Evolutionary conservation across 2,329 filamentous ascomycete species (phyloP).

Genomic region (Colletotrichum eleusines): DNA sequence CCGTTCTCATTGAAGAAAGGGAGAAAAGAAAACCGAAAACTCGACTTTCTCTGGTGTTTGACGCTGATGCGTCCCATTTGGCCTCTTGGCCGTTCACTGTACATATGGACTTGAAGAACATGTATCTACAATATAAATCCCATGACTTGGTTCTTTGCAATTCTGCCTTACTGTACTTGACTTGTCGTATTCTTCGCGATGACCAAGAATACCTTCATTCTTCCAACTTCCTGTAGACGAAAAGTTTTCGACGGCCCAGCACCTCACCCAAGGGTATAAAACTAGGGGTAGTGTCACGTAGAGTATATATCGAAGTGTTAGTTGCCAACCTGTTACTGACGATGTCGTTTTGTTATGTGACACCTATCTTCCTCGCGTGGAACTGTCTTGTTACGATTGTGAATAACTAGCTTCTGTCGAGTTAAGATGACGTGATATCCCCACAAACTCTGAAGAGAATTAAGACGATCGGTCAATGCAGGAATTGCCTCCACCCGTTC

Average conservation of each 20-base stretch:
- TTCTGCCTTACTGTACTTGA: background rate
- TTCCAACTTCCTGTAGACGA: background rate
- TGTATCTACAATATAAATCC: constrained; percentile 39
- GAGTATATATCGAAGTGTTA: no score
- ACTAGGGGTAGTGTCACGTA: no score
- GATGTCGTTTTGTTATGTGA: no score
- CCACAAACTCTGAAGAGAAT: background rate
- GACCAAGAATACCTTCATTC: background rate
- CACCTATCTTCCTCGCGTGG: background rate
- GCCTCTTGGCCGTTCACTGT: constrained; percentile 36
- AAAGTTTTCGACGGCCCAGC: no score
- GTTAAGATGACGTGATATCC: background rate
- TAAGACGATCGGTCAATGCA: constrained; percentile 9
- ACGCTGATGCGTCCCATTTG: constrained; percentile 35
- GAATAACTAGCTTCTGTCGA: background rate
- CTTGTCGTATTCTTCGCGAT: background rate
- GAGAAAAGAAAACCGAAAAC: constrained; percentile 9
- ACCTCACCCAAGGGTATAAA: no score
- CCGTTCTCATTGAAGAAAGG: constrained; percentile 31
- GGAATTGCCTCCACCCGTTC: background rate
- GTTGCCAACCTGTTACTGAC: background rate
- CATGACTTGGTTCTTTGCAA: constrained; percentile 15
- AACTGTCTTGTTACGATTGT: no score
- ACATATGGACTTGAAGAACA: constrained; percentile 35
- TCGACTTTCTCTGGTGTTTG: constrained; percentile 38